These are phyloP conservation scores for Colletotrichum higginsianum DNA, from an alignment of 2,329 filamentous ascomycete genomes.

Conservation along the genomic window DNA sequence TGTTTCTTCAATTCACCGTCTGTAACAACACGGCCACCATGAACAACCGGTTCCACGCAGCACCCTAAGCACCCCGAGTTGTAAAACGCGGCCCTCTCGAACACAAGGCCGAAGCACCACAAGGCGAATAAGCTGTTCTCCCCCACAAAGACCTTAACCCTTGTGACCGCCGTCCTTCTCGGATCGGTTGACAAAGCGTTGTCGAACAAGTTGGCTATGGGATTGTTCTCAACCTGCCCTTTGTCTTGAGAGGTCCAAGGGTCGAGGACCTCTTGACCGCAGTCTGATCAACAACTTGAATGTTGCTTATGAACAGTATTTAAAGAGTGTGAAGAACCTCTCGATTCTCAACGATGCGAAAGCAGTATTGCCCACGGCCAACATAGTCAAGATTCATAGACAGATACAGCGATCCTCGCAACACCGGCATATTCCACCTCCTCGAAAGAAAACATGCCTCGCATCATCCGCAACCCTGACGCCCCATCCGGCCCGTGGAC, in stretches of 20 bases:
- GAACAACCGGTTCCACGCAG: not conserved
- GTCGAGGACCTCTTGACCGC: not conserved
- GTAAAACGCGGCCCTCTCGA: too few relatives aligned
- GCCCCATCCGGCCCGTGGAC: conserved; percentile 6
- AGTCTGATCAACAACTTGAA: not conserved
- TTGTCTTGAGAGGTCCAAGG: not conserved
- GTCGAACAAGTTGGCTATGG: not conserved
- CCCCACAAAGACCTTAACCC: not conserved
- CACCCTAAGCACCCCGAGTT: not conserved
- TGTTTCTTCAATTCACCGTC: not conserved
- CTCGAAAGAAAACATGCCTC: not conserved
- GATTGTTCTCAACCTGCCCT: not conserved
- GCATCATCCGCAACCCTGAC: not conserved
- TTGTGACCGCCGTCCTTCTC: not conserved
- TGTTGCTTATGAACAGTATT: not conserved
- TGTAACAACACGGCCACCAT: too few relatives aligned
- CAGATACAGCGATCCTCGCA: not conserved
- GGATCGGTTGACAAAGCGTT: not conserved
- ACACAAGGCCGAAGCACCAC: not conserved
- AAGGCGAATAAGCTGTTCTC: not conserved
- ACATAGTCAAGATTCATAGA: not conserved
- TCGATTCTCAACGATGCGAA: not conserved
- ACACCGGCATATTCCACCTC: not conserved
- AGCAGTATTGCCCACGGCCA: not conserved
- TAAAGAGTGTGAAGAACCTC: not conserved